Conservation (phyloP, 192 early-diverging fungal species). For the Coemansia reversa region DNA sequence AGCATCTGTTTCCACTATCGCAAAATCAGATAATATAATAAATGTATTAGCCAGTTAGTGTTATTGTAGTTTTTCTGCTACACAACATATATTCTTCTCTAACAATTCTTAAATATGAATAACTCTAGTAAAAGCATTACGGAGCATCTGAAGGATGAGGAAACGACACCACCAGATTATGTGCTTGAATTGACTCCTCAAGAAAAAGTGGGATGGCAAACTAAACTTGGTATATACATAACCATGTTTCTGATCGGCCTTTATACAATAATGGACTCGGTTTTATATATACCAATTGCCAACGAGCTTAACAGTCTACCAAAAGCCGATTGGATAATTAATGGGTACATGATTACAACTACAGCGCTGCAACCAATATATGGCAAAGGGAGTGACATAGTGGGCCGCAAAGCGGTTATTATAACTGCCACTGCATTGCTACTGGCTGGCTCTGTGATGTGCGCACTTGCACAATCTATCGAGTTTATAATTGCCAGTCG, state of each 20-base stretch:
- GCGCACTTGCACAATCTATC: conserved; percentile 42
- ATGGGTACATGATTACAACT: conserved; percentile 66
- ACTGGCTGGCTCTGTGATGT: conserved; percentile 43
- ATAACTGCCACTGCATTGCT: conserved; percentile 37
- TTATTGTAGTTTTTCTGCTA: too few relatives aligned
- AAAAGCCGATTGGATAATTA: conserved; percentile 80
- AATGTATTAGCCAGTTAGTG: too few relatives aligned
- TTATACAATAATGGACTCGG: conserved; percentile 72
- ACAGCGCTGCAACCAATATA: conserved; percentile 76
- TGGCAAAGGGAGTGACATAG: conserved; percentile 81
- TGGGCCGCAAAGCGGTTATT: conserved; percentile 48
- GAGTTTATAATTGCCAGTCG: conserved; percentile 63
- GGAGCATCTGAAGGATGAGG: not conserved
- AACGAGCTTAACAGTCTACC: conserved; percentile 65
- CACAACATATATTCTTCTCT: too few relatives aligned
- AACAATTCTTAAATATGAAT: too few relatives aligned
- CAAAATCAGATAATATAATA: too few relatives aligned
- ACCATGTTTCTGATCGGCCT: conserved; percentile 35
- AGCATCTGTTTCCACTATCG: too few relatives aligned
- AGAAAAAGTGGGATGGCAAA: conserved; percentile 3
- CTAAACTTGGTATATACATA: conserved; percentile 29
- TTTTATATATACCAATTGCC: conserved; percentile 69
- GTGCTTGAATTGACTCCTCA: too few relatives aligned
- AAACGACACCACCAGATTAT: too few relatives aligned
- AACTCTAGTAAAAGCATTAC: not conserved